Evolutionary conservation across 2,329 filamentous ascomycete genomes (phyloP).

Genomic region (Periconia sp.): DNA sequence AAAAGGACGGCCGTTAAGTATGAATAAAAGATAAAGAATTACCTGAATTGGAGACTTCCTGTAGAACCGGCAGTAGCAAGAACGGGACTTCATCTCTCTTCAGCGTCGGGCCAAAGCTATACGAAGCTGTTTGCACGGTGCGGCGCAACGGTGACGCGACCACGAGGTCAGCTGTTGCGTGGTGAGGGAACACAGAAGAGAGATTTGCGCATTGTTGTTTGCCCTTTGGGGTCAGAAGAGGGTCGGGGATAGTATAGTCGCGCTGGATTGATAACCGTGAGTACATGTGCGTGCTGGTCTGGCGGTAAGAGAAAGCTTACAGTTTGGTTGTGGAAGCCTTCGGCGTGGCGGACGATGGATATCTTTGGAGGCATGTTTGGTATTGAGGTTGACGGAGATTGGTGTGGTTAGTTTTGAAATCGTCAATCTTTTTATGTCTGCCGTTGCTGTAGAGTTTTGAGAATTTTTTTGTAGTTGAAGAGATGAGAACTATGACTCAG

Average conservation of each 20-base stretch:
- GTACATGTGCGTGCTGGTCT: slow-evolving; percentile 1
- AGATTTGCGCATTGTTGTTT: slow-evolving; percentile 72
- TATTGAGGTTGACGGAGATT: background rate
- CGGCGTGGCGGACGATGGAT: slow-evolving; percentile 68
- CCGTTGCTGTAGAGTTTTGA: no score
- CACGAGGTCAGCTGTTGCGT: slow-evolving; percentile 62
- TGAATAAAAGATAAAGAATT: background rate
- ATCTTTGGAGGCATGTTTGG: slow-evolving; percentile 27
- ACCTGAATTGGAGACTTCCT: slow-evolving; percentile 70
- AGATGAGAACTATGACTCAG: no score
- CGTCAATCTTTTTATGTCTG: background rate
- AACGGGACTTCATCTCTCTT: slow-evolving; percentile 44
- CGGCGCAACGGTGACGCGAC: slow-evolving; percentile 79
- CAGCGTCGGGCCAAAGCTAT: slow-evolving; percentile 62
- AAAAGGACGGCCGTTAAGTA: background rate
- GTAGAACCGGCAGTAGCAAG: slow-evolving; percentile 71
- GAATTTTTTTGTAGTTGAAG: no score
- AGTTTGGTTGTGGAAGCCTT: slow-evolving; percentile 72
- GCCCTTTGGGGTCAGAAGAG: slow-evolving; percentile 75
- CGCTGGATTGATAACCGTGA: slow-evolving; percentile 53
- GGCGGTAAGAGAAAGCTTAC: slow-evolving; percentile 13
- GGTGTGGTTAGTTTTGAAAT: background rate
- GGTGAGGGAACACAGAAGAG: slow-evolving; percentile 63
- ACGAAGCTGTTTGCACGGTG: slow-evolving; percentile 76
- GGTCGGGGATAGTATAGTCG: slow-evolving; percentile 76